A percentile compares a stretch with the other conserved stretches of the same genome.
Conservation (phyloP, 2,329 filamentous ascomycete species). For the Cladosporium phlei region DNA sequence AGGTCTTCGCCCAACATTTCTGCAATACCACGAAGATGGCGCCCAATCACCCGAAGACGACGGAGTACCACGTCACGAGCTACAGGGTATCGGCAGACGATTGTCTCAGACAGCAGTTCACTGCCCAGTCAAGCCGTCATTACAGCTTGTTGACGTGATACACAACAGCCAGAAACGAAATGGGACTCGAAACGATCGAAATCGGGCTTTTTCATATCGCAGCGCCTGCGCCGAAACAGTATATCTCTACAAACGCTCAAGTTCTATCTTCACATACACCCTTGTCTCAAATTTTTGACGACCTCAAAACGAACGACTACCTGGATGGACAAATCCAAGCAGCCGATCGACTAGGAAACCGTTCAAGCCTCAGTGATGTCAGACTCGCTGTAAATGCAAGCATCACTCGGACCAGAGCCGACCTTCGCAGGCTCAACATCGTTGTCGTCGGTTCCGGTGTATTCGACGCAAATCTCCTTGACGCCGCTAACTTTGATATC, state of each 20-base stretch:
- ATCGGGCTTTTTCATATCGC: neutral
- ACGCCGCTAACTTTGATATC: slow-evolving; percentile 8
- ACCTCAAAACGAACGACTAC: neutral
- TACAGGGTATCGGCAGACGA: too few relatives aligned
- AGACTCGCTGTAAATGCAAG: slow-evolving; percentile 17
- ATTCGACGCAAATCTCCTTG: slow-evolving; percentile 10
- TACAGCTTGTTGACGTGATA: too few relatives aligned
- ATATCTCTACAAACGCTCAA: neutral
- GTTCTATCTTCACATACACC: neutral
- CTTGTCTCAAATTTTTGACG: neutral
- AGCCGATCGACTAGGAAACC: too few relatives aligned
- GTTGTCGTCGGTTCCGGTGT: slow-evolving; percentile 17
- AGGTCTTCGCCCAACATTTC: too few relatives aligned
- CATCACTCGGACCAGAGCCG: slow-evolving; percentile 11
- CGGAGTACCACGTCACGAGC: too few relatives aligned
- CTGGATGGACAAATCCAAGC: neutral
- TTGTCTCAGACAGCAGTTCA: too few relatives aligned
- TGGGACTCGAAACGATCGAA: neutral
- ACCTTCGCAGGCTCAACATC: slow-evolving; percentile 9
- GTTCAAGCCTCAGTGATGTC: slow-evolving; percentile 21
- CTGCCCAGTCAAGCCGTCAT: too few relatives aligned
- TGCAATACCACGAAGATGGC: too few relatives aligned
- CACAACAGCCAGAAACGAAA: neutral
- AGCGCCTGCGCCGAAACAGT: neutral
- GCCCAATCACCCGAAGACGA: too few relatives aligned